Conservation (phyloP, 192 early-diverging fungal genomes). For the Mortierella antarctica region DNA sequence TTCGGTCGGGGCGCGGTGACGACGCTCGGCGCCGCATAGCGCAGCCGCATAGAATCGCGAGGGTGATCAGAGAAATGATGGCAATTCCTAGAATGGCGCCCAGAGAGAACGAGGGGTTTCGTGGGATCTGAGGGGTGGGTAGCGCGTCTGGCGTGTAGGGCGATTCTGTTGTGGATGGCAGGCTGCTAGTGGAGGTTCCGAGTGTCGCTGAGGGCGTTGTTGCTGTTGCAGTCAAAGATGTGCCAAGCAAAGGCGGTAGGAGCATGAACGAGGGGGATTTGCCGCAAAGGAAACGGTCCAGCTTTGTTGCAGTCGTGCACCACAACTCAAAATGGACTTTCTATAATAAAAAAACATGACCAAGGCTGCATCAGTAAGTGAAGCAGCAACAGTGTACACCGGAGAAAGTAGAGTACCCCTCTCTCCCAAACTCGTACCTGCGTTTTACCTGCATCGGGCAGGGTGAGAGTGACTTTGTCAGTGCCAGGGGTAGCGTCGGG, state of each 20-base stretch:
- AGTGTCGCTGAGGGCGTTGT: no score
- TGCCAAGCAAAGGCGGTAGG: background rate
- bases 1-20: no score
- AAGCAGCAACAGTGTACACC: background rate
- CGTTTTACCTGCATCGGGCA: background rate
- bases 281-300: background rate
- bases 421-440: background rate
- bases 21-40: no score
- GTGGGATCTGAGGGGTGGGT: no score
- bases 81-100: no score
- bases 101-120: no score
- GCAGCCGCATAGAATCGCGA: no score
- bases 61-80: no score
- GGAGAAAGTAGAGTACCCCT: background rate
- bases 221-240: background rate
- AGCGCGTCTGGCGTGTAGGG: no score
- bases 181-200: no score
- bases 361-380: background rate
- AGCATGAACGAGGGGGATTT: slow-evolving; percentile 12
- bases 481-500: background rate
- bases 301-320: background rate
- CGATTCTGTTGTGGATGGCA: background rate
- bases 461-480: background rate
- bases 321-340: slow-evolving; percentile 25
- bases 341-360: background rate